Percentiles rank a stretch among this genome's conserved stretches.
These are phyloP conservation scores for Leishmania tarentolae DNA, from an alignment of 208 protist species.

Conservation along the genomic window DNA sequence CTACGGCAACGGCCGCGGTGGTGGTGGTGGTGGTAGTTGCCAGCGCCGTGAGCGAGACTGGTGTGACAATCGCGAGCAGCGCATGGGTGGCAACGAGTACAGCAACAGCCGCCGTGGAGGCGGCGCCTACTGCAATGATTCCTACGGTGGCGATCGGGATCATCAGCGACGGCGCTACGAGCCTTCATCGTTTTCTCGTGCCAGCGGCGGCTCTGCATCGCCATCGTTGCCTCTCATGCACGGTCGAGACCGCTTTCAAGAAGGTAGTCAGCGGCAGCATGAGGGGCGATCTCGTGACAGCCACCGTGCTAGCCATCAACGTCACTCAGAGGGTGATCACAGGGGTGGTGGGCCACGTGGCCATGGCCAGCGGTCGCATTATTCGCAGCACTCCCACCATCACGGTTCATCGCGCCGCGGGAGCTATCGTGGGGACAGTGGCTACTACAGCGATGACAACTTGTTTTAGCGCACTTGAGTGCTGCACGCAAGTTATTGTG, in stretches of 20 bases:
- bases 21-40: slow-evolving; percentile 2
- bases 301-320: neutral
- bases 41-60: slow-evolving; percentile 30
- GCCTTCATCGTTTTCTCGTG: slow-evolving; percentile 5
- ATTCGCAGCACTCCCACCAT: neutral
- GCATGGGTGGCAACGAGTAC: slow-evolving; percentile 1
- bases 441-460: slow-evolving; percentile 35
- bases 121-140: slow-evolving; percentile 5
- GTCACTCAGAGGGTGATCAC: neutral
- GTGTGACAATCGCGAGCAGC: slow-evolving; percentile 12
- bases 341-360: neutral
- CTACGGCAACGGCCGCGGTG: slow-evolving; percentile 6
- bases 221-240: neutral
- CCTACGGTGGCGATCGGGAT: neutral
- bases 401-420: slow-evolving; percentile 10
- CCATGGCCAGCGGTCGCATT: neutral
- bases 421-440: slow-evolving; percentile 17
- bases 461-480: slow-evolving; percentile 33
- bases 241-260: slow-evolving; percentile 4
- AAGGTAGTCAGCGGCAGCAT: neutral
- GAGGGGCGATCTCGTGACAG: neutral
- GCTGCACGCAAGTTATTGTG: neutral
- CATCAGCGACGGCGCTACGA: slow-evolving; percentile 26
- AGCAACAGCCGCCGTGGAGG: neutral
- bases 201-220: slow-evolving; percentile 3